Percentiles rank a stretch among this genome's conserved stretches.
These are phyloP conservation scores for Pseudozyma tsukubaensis DNA, from an alignment of 1,284 basidiomycete species.

Conservation along the genomic window DNA sequence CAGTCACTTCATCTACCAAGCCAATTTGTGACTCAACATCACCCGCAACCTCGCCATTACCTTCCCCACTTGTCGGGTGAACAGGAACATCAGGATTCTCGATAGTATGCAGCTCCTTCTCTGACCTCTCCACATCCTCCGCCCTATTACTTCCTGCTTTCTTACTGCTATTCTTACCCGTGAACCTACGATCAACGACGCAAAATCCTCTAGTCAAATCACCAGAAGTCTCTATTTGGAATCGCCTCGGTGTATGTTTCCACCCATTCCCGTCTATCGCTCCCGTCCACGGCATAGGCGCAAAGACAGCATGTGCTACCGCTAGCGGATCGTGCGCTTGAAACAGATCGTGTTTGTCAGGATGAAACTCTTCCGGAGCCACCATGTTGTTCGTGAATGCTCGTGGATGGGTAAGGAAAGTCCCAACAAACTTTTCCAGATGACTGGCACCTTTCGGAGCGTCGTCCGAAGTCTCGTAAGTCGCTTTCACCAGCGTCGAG, in stretches of 20 bases:
- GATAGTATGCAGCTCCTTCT: conserved; percentile 18
- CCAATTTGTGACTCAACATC: conserved; percentile 27
- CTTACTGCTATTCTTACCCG: conserved; percentile 40
- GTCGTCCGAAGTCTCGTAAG: conserved; percentile 28
- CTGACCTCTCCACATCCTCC: conserved; percentile 24
- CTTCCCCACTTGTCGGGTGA: conserved; percentile 1
- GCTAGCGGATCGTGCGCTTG: conserved; percentile 65
- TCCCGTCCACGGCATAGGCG: conserved; percentile 16
- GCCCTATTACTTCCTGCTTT: conserved; percentile 44
- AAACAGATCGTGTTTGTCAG: conserved; percentile 58
- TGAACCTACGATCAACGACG: conserved; percentile 55
- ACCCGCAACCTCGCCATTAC: background rate
- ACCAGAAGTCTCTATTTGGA: conserved; percentile 62
- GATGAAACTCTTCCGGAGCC: conserved; percentile 55
- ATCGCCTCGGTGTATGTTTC: conserved; percentile 35
- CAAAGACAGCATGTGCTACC: conserved; percentile 61
- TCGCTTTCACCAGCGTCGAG: conserved; percentile 46
- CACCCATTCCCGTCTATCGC: conserved; percentile 29
- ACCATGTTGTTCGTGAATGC: conserved; percentile 62
- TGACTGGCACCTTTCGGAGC: conserved; percentile 19
- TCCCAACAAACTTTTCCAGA: conserved; percentile 51
- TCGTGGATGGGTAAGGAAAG: conserved; percentile 59
- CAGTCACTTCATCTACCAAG: conserved; percentile 47
- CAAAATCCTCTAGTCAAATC: conserved; percentile 61
- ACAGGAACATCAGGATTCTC: conserved; percentile 29